A percentile compares a stretch with the other conserved stretches of the same genome.
These are phyloP conservation scores for Botrytis porri DNA, from an alignment of 2,329 filamentous ascomycete species.

Conservation along the genomic window DNA sequence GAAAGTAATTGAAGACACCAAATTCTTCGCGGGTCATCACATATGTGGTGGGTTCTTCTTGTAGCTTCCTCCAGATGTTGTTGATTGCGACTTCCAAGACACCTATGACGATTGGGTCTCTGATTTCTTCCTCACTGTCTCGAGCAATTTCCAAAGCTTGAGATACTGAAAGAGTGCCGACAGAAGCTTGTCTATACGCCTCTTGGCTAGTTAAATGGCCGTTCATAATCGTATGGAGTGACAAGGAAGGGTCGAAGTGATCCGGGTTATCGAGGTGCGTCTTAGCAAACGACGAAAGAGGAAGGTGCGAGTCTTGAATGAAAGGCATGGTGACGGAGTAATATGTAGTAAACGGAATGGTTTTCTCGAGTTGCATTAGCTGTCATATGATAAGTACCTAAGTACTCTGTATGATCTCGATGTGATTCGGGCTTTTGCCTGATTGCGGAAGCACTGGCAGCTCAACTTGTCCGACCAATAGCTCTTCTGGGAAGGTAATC, in stretches of 20 bases:
- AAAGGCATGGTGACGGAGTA: slow-evolving; percentile 26
- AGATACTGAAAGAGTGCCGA: slow-evolving; percentile 44
- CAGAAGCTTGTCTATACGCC: slow-evolving; percentile 21
- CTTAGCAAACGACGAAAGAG: slow-evolving; percentile 24
- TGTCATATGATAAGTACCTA: slow-evolving; percentile 4
- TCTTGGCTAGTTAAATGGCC: slow-evolving; percentile 22
- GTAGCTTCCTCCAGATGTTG: slow-evolving; percentile 66
- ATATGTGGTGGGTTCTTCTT: slow-evolving; percentile 64
- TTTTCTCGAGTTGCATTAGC: slow-evolving; percentile 1
- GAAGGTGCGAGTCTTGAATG: slow-evolving; percentile 28
- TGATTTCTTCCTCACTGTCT: slow-evolving; percentile 64
- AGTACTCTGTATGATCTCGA: background rate
- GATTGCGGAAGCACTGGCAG: background rate
- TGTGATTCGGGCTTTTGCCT: background rate
- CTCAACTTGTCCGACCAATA: slow-evolving; percentile 7
- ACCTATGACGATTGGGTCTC: slow-evolving; percentile 59
- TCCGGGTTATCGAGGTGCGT: slow-evolving; percentile 20
- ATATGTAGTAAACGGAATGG: background rate
- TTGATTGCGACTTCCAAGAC: slow-evolving; percentile 64
- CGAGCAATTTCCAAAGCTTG: slow-evolving; percentile 74
- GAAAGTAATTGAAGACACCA: slow-evolving; percentile 82
- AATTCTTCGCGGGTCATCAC: slow-evolving; percentile 76
- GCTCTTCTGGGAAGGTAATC: slow-evolving; percentile 5
- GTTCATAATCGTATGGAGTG: slow-evolving; percentile 27
- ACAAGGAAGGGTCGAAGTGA: slow-evolving; percentile 21